These are phyloP conservation scores for Sistotremastrum niveocremeum DNA, from an alignment of 768 basidiomycete species.

Conservation along the genomic window DNA sequence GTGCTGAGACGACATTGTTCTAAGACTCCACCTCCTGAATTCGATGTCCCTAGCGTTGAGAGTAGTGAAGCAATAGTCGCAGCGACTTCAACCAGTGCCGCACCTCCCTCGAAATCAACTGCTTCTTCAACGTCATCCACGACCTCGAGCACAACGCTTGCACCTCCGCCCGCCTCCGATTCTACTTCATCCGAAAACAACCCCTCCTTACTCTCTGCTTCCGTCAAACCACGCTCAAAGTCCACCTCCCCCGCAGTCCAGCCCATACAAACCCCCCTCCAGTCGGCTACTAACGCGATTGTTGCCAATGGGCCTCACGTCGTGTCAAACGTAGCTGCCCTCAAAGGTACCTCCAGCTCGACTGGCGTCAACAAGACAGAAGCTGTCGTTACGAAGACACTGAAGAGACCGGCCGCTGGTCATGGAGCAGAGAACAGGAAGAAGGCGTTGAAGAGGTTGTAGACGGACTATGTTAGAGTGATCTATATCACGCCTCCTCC, in stretches of 20 bases:
- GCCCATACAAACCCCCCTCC: slow-evolving; percentile 24
- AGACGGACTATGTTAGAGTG: neutral
- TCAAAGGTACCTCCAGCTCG: slow-evolving; percentile 9
- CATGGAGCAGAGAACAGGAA: slow-evolving; percentile 65
- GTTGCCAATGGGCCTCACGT: slow-evolving; percentile 23
- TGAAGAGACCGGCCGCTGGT: slow-evolving; percentile 53
- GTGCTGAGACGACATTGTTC: neutral
- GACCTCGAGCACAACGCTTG: slow-evolving; percentile 15
- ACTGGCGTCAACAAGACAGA: slow-evolving; percentile 30
- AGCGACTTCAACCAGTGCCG: slow-evolving; percentile 9
- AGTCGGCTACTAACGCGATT: slow-evolving; percentile 26
- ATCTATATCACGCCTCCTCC: too few species aligned
- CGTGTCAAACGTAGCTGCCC: slow-evolving; percentile 14
- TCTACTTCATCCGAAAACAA: slow-evolving; percentile 14
- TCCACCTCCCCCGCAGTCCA: slow-evolving; percentile 25
- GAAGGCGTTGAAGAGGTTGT: slow-evolving; percentile 77
- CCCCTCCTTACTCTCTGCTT: slow-evolving; percentile 24
- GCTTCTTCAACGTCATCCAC: slow-evolving; percentile 16
- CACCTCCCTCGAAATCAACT: slow-evolving; percentile 17
- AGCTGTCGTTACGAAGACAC: slow-evolving; percentile 39
- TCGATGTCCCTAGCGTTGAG: slow-evolving; percentile 31
- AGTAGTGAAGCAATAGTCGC: slow-evolving; percentile 6
- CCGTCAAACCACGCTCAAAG: slow-evolving; percentile 28
- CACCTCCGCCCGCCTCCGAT: slow-evolving; percentile 13
- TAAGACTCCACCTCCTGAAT: slow-evolving; percentile 46